These are phyloP conservation scores for Fagopyrum tataricum DNA, from an alignment of 148 eudicot genomes.

Conservation along the genomic window DNA sequence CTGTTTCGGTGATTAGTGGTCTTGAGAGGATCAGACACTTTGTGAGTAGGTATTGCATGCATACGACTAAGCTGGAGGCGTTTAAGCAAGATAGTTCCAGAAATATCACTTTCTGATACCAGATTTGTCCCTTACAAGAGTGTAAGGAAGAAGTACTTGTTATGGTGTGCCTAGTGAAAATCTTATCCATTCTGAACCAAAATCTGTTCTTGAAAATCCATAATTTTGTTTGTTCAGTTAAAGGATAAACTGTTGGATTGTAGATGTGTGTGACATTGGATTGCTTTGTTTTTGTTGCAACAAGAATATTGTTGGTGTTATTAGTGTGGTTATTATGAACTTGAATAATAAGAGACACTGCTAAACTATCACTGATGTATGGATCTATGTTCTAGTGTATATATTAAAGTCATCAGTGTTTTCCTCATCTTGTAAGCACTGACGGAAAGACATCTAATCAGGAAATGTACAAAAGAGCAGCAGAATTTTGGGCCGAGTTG, in stretches of 20 bases:
- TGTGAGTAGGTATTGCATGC: neutral
- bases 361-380: neutral
- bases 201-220: neutral
- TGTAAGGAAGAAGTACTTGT: neutral
- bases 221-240: neutral
- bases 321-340: neutral
- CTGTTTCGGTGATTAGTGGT: neutral
- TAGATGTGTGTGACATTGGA: neutral
- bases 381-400: neutral
- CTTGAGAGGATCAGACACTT: neutral
- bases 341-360: neutral
- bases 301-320: neutral
- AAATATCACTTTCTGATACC: neutral
- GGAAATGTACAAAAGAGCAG: conserved; percentile 85
- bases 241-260: neutral
- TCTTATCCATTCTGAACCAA: neutral
- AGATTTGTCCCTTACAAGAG: neutral
- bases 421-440: conserved; percentile 1
- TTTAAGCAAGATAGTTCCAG: neutral
- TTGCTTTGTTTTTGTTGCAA: neutral
- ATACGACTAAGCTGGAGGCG: neutral
- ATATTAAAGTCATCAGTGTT: neutral
- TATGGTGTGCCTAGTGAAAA: neutral
- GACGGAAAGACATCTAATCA: conserved; percentile 19
- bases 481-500: conserved; percentile 96